These are phyloP conservation scores for Akanthomyces lecanii DNA, from an alignment of 2,329 filamentous ascomycete species.

Conservation along the genomic window DNA sequence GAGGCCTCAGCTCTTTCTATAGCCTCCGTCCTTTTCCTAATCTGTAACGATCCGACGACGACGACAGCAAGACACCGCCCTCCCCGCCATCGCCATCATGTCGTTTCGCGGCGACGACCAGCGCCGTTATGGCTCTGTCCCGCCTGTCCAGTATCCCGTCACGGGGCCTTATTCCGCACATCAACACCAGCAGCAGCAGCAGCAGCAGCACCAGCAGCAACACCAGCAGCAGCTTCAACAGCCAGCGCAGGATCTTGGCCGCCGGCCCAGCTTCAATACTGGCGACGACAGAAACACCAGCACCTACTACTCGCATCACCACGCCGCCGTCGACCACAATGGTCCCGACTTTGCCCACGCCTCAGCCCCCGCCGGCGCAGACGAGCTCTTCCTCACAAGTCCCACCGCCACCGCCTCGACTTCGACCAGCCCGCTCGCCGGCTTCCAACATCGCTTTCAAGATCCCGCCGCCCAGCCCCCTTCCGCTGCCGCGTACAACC, in stretches of 20 bases:
- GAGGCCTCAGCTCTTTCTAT: not conserved
- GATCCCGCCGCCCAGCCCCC: conserved; percentile 43
- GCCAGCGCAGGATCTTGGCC: conserved; percentile 36
- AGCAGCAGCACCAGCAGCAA: conserved; percentile 22
- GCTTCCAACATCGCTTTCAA: conserved; percentile 51
- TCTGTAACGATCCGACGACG: not conserved
- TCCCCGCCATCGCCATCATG: conserved; percentile 38
- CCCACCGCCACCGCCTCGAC: conserved; percentile 32
- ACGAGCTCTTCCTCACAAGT: conserved; percentile 62
- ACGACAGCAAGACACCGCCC: not conserved
- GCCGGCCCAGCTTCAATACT: conserved; percentile 69
- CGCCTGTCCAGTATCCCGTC: conserved; percentile 60
- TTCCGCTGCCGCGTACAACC: conserved; percentile 61
- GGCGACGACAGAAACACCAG: conserved; percentile 58
- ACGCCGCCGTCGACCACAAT: conserved; percentile 24
- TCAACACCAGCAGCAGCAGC: conserved; percentile 26
- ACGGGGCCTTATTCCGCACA: conserved; percentile 31
- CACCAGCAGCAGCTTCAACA: conserved; percentile 23
- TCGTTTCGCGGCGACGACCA: conserved; percentile 61
- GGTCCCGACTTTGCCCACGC: conserved; percentile 19
- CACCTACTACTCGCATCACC: conserved; percentile 43
- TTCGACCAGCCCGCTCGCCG: conserved; percentile 37
- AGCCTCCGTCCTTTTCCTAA: not conserved
- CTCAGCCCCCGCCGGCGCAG: conserved; percentile 32
- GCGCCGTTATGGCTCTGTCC: conserved; percentile 62